Conservation (phyloP, 2,329 filamentous ascomycete genomes). For the Penicillium sp. region DNA sequence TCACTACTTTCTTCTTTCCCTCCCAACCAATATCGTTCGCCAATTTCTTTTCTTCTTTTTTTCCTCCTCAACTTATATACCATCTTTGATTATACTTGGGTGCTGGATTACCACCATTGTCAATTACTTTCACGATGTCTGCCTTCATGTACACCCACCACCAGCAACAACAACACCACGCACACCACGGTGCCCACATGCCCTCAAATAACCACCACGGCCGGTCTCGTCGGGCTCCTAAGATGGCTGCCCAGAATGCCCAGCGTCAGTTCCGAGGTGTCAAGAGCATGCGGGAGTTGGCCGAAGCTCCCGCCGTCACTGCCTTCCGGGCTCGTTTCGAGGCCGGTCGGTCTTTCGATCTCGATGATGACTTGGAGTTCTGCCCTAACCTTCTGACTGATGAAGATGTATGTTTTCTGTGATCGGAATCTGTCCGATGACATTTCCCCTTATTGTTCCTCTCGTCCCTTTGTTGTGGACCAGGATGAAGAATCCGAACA, state of each 20-base stretch:
- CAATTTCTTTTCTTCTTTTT: constrained; percentile 24
- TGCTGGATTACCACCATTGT: constrained; percentile 28
- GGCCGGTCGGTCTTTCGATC: constrained; percentile 86
- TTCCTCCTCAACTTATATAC: constrained; percentile 18
- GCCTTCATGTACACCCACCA: constrained; percentile 50
- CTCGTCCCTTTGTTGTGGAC: constrained; percentile 2
- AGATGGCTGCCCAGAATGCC: constrained; percentile 76
- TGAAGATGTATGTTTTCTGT: constrained; percentile 68
- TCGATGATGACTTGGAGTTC: constrained; percentile 95
- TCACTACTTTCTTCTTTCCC: constrained; percentile 2
- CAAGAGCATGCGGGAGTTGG: constrained; percentile 81
- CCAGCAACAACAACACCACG: constrained; percentile 40
- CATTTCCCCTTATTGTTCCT: not conserved
- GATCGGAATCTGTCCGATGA: not conserved
- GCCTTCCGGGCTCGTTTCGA: constrained; percentile 87
- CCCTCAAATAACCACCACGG: constrained; percentile 75
- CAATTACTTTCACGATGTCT: constrained; percentile 43
- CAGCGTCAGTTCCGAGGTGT: constrained; percentile 86
- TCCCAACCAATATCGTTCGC: constrained; percentile 25
- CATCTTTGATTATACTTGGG: constrained; percentile 19
- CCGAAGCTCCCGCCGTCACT: constrained; percentile 72
- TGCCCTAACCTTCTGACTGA: constrained; percentile 90
- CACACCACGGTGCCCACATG: constrained; percentile 52
- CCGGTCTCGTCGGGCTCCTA: constrained; percentile 80
- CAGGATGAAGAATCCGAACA: not conserved